Evolutionary conservation across 2,329 filamentous ascomycete genomes (phyloP).

Genomic region (Ceratocystiopsis sp.): DNA sequence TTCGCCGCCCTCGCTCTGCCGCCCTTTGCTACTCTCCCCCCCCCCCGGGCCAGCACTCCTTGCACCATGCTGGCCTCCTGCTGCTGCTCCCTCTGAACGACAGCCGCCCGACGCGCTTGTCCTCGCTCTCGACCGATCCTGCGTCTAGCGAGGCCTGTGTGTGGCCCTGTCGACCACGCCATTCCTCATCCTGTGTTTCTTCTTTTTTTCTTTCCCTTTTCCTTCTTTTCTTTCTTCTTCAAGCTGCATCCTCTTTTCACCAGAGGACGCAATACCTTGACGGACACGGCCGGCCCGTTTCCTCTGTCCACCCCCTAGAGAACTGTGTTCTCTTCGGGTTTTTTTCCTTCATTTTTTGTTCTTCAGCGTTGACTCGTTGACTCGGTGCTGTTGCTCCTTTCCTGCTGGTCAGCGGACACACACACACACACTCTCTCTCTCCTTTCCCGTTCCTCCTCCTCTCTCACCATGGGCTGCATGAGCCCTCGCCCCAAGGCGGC

Average conservation of each 20-base stretch:
- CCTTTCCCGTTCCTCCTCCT: no score
- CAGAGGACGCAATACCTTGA: not conserved
- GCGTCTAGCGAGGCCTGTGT: not conserved
- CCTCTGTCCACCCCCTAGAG: not conserved
- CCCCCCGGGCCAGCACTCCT: no score
- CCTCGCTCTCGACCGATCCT: not conserved
- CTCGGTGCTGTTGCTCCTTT: not conserved
- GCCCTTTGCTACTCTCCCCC: no score
- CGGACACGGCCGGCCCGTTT: not conserved
- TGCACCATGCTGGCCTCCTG: no score
- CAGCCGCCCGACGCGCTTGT: not conserved
- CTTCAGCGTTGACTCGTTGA: not conserved
- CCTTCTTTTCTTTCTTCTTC: slow-evolving; percentile 1
- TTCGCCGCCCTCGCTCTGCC: no score
- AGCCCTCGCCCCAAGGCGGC: slow-evolving; percentile 43
- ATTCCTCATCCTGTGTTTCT: slow-evolving; percentile 3
- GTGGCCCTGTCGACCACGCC: not conserved
- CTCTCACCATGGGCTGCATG: slow-evolving; percentile 45
- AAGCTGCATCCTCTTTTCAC: not conserved
- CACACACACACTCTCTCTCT: not conserved
- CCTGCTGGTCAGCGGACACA: not conserved
- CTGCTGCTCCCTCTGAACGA: not conserved
- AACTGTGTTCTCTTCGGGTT: not conserved
- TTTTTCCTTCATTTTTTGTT: not conserved
- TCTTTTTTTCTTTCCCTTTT: slow-evolving; percentile 2